These are phyloP conservation scores for Elsinoe perseae DNA, from an alignment of 2,329 filamentous ascomycete genomes.

Conservation along the genomic window DNA sequence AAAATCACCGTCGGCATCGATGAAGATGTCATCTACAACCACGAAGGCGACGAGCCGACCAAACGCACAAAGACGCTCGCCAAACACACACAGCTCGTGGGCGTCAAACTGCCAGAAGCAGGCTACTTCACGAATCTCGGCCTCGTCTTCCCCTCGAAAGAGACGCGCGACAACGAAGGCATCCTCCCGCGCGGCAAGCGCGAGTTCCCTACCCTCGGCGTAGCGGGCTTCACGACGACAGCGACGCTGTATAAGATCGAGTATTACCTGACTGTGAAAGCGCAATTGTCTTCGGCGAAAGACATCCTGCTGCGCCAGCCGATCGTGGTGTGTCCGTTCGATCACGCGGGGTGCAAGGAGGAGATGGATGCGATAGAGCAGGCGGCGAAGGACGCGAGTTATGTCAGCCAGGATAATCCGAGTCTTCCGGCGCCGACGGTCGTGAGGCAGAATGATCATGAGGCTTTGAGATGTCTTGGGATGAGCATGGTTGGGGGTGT, in stretches of 20 bases:
- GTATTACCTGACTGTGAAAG: slow-evolving; percentile 92
- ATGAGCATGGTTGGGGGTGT: slow-evolving; percentile 55
- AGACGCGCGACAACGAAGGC: slow-evolving; percentile 77
- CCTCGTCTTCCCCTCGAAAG: slow-evolving; percentile 82
- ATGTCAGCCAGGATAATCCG: slow-evolving; percentile 81
- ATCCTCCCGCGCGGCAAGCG: slow-evolving; percentile 77
- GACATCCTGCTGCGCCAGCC: slow-evolving; percentile 85
- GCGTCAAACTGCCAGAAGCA: slow-evolving; percentile 77
- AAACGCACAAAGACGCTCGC: slow-evolving; percentile 82
- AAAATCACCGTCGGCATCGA: slow-evolving; percentile 92
- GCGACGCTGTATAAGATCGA: slow-evolving; percentile 97
- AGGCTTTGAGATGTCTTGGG: slow-evolving; percentile 52
- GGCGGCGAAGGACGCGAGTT: slow-evolving; percentile 83
- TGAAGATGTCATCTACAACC: slow-evolving; percentile 98
- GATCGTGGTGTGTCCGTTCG: slow-evolving; percentile 91
- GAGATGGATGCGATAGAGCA: slow-evolving; percentile 98
- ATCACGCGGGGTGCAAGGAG: slow-evolving; percentile 92
- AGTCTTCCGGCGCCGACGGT: slow-evolving; percentile 85
- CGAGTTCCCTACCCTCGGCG: slow-evolving; percentile 80
- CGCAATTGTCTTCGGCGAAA: slow-evolving; percentile 70
- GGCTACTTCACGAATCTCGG: slow-evolving; percentile 92
- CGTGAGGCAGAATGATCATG: slow-evolving; percentile 66
- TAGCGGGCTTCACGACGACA: slow-evolving; percentile 86
- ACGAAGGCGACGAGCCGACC: slow-evolving; percentile 89
- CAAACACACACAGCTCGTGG: slow-evolving; percentile 73